Evolutionary conservation across 164 flowering plant species (phyloP), one percentile per base, ranked within the genome.

Genomic region (Stephania cephalantha): DNA sequence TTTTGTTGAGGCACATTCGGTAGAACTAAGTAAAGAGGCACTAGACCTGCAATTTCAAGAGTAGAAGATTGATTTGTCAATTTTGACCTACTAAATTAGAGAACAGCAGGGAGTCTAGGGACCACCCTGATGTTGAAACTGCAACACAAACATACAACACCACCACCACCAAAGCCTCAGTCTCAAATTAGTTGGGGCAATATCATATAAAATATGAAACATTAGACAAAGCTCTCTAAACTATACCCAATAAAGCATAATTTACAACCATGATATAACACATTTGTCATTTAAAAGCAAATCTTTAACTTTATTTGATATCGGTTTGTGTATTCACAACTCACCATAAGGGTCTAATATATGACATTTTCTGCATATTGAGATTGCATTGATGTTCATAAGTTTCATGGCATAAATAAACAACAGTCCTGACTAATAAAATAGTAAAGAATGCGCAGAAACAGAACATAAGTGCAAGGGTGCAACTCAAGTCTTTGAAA

Each of bases 1-100:
- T 78, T 83, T 87, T 67, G 85, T 87, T 64, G 99, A 91, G 25
- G 78, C 74, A 78, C 95, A 90, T 70, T 93, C 94, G 42, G 88
- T 83, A 20, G 78, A 42, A 78, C 91, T 86, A 71, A 92, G 85
- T 50, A 87, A 80, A 68, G 87, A 88, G 58, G 92, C 95, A 77
- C 81, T 73, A 53, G 91, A 85, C 74, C 98, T 95, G 88, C 80
- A 86, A 58, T 78, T 61, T 30, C 69, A 73, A 69, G 50, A 75
- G 29, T 12, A 53, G 20, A 12, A 1, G 4, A 55, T 55, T 15
- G 3, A 55, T 55, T 55, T 18, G 17, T 55, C 63, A 55, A 55
- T 55, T 55, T 55, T 55, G 1, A 55, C 13, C 18, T 9, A 4
- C 63, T 9, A 55, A 55, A 55, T 48, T 48, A 48, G 53, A 48